These are phyloP conservation scores for Paramecium sexaurelia DNA, from an alignment of 73 alveolate species.

Conservation along the genomic window DNA sequence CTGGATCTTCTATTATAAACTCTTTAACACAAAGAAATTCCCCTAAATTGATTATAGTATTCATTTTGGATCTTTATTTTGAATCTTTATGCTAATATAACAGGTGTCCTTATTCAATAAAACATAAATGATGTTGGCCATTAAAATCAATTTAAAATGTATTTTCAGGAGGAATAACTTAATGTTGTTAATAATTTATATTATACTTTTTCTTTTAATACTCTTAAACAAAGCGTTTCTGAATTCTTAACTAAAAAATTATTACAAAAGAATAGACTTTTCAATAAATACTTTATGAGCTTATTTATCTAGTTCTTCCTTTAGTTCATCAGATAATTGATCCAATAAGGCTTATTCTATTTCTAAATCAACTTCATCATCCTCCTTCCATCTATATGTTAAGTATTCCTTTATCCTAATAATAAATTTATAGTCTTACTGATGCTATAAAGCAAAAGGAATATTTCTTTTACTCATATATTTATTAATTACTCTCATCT, in stretches of 20 bases:
- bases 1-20: background rate
- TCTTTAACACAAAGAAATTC: constrained; percentile 42
- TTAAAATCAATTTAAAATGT: constrained; percentile 27
- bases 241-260: constrained; percentile 18
- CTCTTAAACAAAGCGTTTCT: background rate
- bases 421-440: background rate
- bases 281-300: constrained; percentile 2
- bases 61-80: constrained; percentile 6
- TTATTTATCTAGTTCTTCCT: constrained; percentile 46
- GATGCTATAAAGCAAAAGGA: background rate
- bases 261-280: background rate
- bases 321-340: constrained; percentile 42
- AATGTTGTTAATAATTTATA: background rate
- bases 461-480: constrained; percentile 15
- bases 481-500: constrained; percentile 49
- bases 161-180: constrained; percentile 35
- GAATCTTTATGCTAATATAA: constrained; percentile 21
- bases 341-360: background rate
- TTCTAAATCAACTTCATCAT: constrained; percentile 41
- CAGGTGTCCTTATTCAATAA: constrained; percentile 9
- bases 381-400: constrained; percentile 53
- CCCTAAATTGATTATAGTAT: background rate
- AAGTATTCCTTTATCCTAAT: constrained; percentile 5
- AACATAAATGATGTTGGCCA: constrained; percentile 11
- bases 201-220: constrained; percentile 9